Conservation (phyloP, 352 stramenopile genomes). For the Stramenopiles sp. region DNA sequence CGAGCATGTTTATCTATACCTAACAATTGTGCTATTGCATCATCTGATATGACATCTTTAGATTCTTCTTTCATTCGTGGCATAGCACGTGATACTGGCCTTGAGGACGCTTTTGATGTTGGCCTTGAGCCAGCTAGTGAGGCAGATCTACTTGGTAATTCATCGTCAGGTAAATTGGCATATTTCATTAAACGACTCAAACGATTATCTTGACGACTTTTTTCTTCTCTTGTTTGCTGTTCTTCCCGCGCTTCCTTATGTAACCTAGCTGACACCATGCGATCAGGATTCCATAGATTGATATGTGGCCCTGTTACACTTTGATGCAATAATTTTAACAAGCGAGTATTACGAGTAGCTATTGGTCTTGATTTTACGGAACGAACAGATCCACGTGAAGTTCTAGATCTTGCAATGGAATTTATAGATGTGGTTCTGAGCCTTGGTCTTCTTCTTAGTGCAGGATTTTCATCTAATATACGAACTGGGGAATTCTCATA, state of each 20-base stretch:
- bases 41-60: background rate
- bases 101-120: background rate
- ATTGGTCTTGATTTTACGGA: background rate
- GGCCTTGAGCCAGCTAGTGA: background rate
- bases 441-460: background rate
- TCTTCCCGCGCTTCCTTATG: background rate
- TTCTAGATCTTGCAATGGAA: background rate
- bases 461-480: background rate
- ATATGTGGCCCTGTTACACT: background rate
- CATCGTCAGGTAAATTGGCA: background rate
- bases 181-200: background rate
- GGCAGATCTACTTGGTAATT: background rate
- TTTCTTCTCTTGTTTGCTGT: background rate
- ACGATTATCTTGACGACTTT: background rate
- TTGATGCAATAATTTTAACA: background rate
- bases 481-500: background rate
- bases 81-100: background rate
- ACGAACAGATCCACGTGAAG: background rate
- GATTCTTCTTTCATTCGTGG: background rate
- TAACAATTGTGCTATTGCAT: background rate
- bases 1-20: background rate
- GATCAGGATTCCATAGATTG: background rate
- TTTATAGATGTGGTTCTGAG: background rate
- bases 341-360: background rate
- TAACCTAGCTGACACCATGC: background rate